These are phyloP conservation scores for Paspalum vaginatum DNA, from an alignment of 176 grass and related monocot genomes.

Conservation along the genomic window DNA sequence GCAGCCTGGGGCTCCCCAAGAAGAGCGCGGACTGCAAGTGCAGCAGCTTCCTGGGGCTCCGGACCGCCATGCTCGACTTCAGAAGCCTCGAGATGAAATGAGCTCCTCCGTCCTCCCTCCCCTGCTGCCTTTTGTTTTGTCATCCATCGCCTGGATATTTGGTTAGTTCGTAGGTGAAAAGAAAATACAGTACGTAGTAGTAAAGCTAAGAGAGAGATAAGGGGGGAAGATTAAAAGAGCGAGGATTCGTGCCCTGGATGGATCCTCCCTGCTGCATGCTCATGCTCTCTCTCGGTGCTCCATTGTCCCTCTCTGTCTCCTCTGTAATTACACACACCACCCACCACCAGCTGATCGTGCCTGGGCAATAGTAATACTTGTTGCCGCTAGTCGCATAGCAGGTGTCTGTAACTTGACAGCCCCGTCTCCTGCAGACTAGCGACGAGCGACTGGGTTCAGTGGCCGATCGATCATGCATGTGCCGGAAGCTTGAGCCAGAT, in stretches of 20 bases:
- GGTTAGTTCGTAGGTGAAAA: conserved; percentile 60
- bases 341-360: conserved; percentile 41
- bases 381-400: not conserved
- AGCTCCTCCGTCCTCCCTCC: not conserved
- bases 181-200: conserved; percentile 8
- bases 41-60: conserved; percentile 65
- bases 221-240: not conserved
- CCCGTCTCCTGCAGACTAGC: not conserved
- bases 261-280: not conserved
- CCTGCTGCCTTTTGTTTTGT: not conserved
- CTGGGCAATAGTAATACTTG: conserved; percentile 36
- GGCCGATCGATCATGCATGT: not conserved
- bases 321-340: conserved; percentile 53
- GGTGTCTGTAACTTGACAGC: not conserved
- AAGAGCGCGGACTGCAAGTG: conserved; percentile 76
- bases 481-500: conserved; percentile 34
- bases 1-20: conserved; percentile 72
- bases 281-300: conserved; percentile 49
- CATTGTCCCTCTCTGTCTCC: conserved; percentile 38
- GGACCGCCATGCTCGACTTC: conserved; percentile 66
- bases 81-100: conserved; percentile 93
- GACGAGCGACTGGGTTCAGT: conserved; percentile 24
- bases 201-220: conserved; percentile 26
- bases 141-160: conserved; percentile 24
- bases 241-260: conserved; percentile 42